Base-by-base conservation (phyloP, 345 rosid species). In the Salix arbutifolia region DNA sequence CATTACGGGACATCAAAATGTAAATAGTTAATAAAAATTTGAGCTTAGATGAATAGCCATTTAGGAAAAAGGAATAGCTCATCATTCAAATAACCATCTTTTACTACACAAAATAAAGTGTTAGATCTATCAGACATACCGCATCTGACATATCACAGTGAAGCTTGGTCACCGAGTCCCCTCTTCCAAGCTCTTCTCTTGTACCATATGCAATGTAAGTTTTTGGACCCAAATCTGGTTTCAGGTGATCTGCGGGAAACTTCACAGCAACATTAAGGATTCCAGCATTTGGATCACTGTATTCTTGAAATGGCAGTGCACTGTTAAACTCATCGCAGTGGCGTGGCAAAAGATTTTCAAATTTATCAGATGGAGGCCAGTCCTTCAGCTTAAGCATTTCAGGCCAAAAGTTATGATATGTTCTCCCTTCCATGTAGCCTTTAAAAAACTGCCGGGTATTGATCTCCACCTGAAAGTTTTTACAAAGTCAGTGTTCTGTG, bases 81-180 rank as follows among this genome's bases (percentile, higher is more conserved):
- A 8, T 25, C 18, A 69, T 53, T 52, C 23, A 18, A 64, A 33
- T 30, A 65, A 46, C 31, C 26, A 61, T 65, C 17, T 6, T 28
- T 13, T 6, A 25, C n/a, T 38, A 65, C 33, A 74, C 31, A 46
- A 48, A 66, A 65, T 21, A 37, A n/a, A 17, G 21, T 25, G 46
- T 26, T 1, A 33, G n/a, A 65, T 17, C 67, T 4, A 75, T 67
- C 67, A 58, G 25, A 38, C 85, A 53, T 89, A 94, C 99, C 85
- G 99, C 99, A 75, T 95, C 99, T 56, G 97, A 91, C 88, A 95
- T 84, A 75, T 95, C 97, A 19, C 96, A 95, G 67, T 93, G 97
- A 68, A 95, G 99, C 81, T 91, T 95, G 53, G 97, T 95, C 44
- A 93, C 97, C 0, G 99, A 95, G 84, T 95, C 98, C 12, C 98